Evolutionary conservation across 2,329 filamentous ascomycete species (phyloP).

Genomic region (Fusarium duplospermum): DNA sequence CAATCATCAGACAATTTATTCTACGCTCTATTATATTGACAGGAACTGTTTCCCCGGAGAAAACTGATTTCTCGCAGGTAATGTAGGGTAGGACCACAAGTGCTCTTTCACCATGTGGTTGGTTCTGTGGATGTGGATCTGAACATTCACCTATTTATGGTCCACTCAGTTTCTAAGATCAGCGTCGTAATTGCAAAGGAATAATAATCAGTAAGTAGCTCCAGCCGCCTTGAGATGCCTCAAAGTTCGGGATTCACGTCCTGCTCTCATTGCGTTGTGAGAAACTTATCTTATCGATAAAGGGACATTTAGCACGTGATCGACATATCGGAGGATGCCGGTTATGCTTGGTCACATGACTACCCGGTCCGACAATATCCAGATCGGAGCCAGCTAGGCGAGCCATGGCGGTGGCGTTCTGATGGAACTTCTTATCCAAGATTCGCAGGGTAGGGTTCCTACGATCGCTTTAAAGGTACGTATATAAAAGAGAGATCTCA

Average conservation of each 20-base stretch:
- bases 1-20: not conserved
- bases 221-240: not conserved
- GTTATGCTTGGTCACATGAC: not conserved
- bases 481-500: not conserved
- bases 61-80: not conserved
- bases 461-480: not conserved
- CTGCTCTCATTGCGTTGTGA: not conserved
- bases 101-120: not conserved
- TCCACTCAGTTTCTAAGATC: not conserved
- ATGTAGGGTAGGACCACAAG: not conserved
- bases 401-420: not conserved
- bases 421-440: not conserved
- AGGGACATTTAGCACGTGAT: not conserved
- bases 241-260: not conserved
- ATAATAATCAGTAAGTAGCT: not conserved
- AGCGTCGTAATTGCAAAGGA: not conserved
- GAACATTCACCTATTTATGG: not conserved
- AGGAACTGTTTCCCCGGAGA: not conserved
- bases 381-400: not conserved
- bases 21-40: not conserved
- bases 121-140: not conserved
- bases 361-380: not conserved
- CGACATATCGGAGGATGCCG: fast-evolving
- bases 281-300: not conserved
- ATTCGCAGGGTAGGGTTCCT: not conserved